Evolutionary conservation across 108 stramenopile species (phyloP), one percentile per base, ranked within the genome.

Genomic region (Tribonema minus): DNA sequence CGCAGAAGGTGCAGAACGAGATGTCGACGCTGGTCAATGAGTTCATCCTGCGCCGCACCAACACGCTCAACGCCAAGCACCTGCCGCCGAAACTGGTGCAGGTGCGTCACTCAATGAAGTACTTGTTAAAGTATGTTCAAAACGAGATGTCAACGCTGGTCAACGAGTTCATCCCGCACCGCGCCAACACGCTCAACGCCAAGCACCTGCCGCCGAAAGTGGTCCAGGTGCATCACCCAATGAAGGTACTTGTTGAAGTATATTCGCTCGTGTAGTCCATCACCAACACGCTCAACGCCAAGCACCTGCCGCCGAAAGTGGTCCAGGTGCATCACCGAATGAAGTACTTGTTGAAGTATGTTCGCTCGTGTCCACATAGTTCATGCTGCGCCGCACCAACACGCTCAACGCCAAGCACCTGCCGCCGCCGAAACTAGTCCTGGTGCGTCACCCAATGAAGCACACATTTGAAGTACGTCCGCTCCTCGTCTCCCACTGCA

Each of bases 1-100:
- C 94, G 89, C 88, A 87, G 87, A 78, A 90, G 28, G 29, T 91
- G 37, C 95, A 96, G 78, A 85, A 91, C 41, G 92, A 96, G 36
- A 93, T 98, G 92, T 90, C 89, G 23, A 62, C 81, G 28, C 90
- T 86, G 58, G 95, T 95, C 76, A 96, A 98, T 83, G 88, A 94
- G 40, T 98, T 98, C 81, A 96, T 98, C 72, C 81, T 98, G 64
- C 84, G 95, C 5, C 88, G 97, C n/a, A 88, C 94, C 74, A 98
- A 98, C 83, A 94, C 92, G 1, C 81, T 98, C 41, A 96, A 96
- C 83, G 95, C 97, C 6, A 81, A 98, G 84, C 96, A 96, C 81
- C 87, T 98, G 60, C 97, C 97, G 61, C 95, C 98, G 54, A 98
- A 98, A 80, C 86, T 98, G 36, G 94, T 96, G 6, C 98, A 98